Evolutionary conservation across 169 alveolate species (phyloP), one percentile per base, ranked within the genome.

Genomic region (Plasmodium coatneyi): DNA sequence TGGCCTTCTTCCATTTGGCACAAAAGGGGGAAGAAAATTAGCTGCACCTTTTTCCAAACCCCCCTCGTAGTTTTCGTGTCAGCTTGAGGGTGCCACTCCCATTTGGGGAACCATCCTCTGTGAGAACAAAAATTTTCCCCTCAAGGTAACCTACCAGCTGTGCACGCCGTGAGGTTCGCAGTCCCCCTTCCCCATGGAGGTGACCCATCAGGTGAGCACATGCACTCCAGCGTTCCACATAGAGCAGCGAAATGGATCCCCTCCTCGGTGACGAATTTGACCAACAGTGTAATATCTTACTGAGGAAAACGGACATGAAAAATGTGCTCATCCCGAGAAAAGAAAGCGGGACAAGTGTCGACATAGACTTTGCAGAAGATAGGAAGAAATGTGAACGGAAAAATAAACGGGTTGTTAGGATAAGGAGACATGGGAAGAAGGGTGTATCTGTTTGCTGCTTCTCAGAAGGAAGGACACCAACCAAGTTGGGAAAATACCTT

Each of bases 251-350:
- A 7, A 36, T 52, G 71, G 74, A 66, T 1, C 28, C 39, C 46
- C 36, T 32, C 32, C 36, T 7, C 46, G 32, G 30, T 25, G 36
- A 49, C 54, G 86, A 86, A 49, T 76, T 74, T 25, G 76, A 66
- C 14, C n/a, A 49, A 28, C 36, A 71, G 5, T 86, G 52, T 36
- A 70, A 86, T 36, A 86, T 86, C 39, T 41, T 86, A 16, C 32
- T 86, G 16, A 86, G 70, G 70, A 86, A 52, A 28, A 80, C 81
- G 39, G 60, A 70, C n/a, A 80, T 80, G 71, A 80, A 41, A 19
- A 89, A 89, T 89, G 28, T 80, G n/a, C 19, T 16, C 71, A 34
- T 79, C 46, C 46, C 80, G 36, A 25, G 25, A 34, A 34, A 34
- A 16, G 34, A 30, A 80, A 22, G 49, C 34, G 30, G 19, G 22